Conservation (phyloP, 352 stramenopile genomes). For the Plasmopara halstedii region DNA sequence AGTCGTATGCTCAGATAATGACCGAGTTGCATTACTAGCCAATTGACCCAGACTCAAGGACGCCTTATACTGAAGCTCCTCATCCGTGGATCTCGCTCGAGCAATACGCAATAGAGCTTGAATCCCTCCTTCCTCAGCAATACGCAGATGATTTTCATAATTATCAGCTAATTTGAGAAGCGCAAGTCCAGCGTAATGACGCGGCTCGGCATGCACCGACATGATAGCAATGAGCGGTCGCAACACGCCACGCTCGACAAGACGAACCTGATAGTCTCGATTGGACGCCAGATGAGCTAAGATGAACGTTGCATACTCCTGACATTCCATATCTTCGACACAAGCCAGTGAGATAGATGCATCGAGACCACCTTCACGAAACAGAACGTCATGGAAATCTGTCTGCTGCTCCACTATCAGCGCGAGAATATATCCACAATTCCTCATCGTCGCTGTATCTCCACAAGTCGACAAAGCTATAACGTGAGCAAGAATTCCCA, state of each 20-base stretch:
- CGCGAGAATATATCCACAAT: conserved; percentile 91
- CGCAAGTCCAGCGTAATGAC: conserved; percentile 93
- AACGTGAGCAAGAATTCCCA: conserved; percentile 78
- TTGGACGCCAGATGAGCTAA: conserved; percentile 93
- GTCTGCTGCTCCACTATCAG: conserved; percentile 84
- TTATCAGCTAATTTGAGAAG: conserved; percentile 98
- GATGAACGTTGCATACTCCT: conserved; percentile 95
- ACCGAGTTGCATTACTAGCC: conserved; percentile 85
- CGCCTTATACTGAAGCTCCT: conserved; percentile 94
- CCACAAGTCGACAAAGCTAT: conserved; percentile 64
- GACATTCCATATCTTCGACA: conserved; percentile 93
- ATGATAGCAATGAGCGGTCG: conserved; percentile 95
- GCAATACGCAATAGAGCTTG: conserved; percentile 91
- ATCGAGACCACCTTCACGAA: conserved; percentile 79
- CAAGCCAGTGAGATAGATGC: conserved; percentile 86
- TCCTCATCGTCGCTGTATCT: conserved; percentile 90
- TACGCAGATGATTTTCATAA: conserved; percentile 95
- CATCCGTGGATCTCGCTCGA: conserved; percentile 84
- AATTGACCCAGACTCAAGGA: conserved; percentile 89
- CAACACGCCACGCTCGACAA: conserved; percentile 89
- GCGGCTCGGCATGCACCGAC: conserved; percentile 87
- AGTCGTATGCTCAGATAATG: conserved; percentile 59
- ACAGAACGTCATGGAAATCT: conserved; percentile 90
- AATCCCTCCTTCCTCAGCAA: conserved; percentile 94
- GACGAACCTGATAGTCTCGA: conserved; percentile 87